Evolutionary conservation across 2,329 filamentous ascomycete genomes (phyloP).

Genomic region (Diaporthe citri): DNA sequence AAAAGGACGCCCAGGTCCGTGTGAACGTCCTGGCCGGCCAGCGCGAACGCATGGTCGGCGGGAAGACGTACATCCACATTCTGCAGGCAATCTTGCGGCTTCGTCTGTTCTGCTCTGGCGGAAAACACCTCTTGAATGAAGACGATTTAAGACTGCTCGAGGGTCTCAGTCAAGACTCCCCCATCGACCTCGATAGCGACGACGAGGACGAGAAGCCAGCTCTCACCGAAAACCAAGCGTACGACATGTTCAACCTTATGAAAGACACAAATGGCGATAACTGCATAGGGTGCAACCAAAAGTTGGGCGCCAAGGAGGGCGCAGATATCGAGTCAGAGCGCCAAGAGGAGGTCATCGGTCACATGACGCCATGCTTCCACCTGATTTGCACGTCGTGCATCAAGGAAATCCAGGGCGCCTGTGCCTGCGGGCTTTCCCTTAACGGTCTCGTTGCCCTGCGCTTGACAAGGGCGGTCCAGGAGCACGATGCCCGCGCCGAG

Average conservation of each 20-base stretch:
- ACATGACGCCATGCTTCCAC: constrained; percentile 90
- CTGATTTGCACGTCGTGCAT: constrained; percentile 84
- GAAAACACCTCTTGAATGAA: constrained; percentile 88
- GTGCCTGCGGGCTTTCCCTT: constrained; percentile 56
- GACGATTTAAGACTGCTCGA: constrained; percentile 85
- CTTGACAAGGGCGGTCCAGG: constrained; percentile 68
- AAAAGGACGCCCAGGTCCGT: constrained; percentile 82
- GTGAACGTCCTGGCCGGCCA: constrained; percentile 80
- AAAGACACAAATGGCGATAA: constrained; percentile 82
- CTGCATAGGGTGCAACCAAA: constrained; percentile 78
- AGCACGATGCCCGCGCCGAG: constrained; percentile 67
- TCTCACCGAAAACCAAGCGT: constrained; percentile 79
- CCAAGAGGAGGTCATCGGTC: constrained; percentile 76
- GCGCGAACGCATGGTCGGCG: constrained; percentile 77
- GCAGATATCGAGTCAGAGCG: constrained; percentile 70
- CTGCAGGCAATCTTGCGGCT: constrained; percentile 91
- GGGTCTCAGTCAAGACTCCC: constrained; percentile 84
- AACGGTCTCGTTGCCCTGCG: constrained; percentile 70
- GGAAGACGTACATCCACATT: constrained; percentile 93
- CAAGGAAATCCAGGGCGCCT: constrained; percentile 70
- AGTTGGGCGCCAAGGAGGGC: constrained; percentile 68
- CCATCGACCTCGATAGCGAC: constrained; percentile 90
- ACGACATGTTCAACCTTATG: constrained; percentile 88
- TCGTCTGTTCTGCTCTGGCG: constrained; percentile 91
- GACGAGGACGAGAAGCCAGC: constrained; percentile 70